Base-by-base conservation (phyloP, 129 eudicot species). In the Deinandra increscens region DNA sequence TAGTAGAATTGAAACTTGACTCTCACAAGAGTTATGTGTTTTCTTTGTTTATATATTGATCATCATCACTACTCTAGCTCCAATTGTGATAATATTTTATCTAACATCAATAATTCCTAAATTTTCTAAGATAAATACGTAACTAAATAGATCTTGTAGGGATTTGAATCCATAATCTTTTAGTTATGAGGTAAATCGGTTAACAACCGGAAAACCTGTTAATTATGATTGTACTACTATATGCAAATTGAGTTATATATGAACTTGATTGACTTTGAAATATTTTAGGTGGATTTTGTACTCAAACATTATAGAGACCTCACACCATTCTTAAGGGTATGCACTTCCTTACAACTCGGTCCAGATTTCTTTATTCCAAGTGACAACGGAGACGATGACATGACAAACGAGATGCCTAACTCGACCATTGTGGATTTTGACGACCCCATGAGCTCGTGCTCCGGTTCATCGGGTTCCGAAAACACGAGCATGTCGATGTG, bases 301-400 rank as follows among this genome's bases (percentile, higher is more conserved):
- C 80, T 89, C 2, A 80, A 82, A 37, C 89, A 87, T 78, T 81
- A 93, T 77, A 82, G 66, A 71, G 97, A 93, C 77, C 84, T 93
- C 20, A 68, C 95, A 5, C 91, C 97, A 14, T 93, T 87, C 76
- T 48, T 93, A 64, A 87, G 87, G 84, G 78, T 48, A 73, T 93
- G 99, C 88, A 82, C 76, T 41, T 63, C 81, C 2, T 73, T 93
- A 66, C 99, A 93, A 79, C 91, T 93, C 29, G 72, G 99, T 58
- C 95, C 99, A 4, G 99, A 89, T 68, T 93, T 87, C 83, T 81
- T 93, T 81, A 87, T 89, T 68, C 99, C 99, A 46, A 92, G 87
- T 64, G 99, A 93, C 60, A 87, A 67, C 26, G 97, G 92, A 60
- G 88, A 87, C 3, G 93, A 84, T 9, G 90, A 86, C 19, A 83